Conservation (phyloP, 2,329 filamentous ascomycete species). For the Paracamarosporium sp. region DNA sequence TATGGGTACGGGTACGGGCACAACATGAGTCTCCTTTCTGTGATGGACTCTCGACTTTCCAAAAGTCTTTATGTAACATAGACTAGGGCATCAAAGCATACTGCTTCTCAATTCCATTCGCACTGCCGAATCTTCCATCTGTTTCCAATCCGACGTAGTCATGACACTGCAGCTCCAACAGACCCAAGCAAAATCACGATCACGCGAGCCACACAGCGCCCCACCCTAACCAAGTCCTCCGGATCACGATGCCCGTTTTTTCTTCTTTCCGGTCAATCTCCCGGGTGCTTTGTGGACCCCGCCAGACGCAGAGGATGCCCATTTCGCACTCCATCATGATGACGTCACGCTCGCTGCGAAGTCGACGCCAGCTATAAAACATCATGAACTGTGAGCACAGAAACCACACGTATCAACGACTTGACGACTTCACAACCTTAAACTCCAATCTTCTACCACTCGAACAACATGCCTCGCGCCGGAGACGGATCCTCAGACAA, state of each 20-base stretch:
- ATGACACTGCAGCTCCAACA: not conserved
- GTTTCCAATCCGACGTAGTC: not conserved
- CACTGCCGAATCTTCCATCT: not conserved
- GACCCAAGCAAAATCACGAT: too few species aligned
- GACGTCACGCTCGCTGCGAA: not conserved
- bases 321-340: not conserved
- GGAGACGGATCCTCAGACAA: conserved; percentile 50
- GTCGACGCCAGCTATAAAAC: not conserved
- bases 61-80: not conserved
- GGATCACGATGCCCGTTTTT: not conserved
- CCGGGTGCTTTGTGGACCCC: not conserved
- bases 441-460: not conserved
- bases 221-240: not conserved
- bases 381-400: not conserved
- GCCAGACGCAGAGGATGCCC: not conserved
- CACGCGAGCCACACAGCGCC: not conserved
- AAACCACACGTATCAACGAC: not conserved
- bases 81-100: conserved; percentile 1
- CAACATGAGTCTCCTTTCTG: not conserved
- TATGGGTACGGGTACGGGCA: not conserved
- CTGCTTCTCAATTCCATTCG: not conserved
- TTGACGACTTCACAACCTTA: not conserved
- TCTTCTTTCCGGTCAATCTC: not conserved
- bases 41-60: not conserved
- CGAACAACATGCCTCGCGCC: conserved; percentile 48